phyloP scores from a whole-genome alignment of 2,329 filamentous ascomycete species.

The Byssothecium circinans region DNA sequence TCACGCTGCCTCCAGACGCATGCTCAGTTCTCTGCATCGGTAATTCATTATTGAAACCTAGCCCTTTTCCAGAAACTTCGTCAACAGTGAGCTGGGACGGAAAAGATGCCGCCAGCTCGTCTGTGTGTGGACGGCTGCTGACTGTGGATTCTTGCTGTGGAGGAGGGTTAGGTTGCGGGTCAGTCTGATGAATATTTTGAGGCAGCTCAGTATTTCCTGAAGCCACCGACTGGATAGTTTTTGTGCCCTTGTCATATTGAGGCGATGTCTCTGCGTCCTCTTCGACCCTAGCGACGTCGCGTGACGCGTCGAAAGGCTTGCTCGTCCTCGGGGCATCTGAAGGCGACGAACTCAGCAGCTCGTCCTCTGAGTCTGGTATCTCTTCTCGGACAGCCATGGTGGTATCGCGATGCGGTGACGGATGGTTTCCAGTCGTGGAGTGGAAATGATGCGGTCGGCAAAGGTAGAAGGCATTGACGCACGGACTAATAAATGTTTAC shows the following conservation, averaged over 20 bases:
- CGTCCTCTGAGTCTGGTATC: slow-evolving; percentile 39
- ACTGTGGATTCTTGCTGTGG: background rate
- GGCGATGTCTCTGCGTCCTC: background rate
- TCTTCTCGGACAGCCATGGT: slow-evolving; percentile 30
- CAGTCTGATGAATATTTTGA: slow-evolving; percentile 1
- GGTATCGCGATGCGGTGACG: slow-evolving; percentile 14
- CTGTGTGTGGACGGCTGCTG: background rate
- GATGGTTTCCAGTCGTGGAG: too few relatives aligned
- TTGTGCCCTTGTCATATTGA: background rate
- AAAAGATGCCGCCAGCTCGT: background rate
- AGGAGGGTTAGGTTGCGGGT: slow-evolving; percentile 1
- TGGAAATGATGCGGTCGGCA: background rate
- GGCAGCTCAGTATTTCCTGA: background rate
- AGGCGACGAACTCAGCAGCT: slow-evolving; percentile 35
- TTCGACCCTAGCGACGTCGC: background rate
- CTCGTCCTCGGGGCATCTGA: background rate
- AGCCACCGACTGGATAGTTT: background rate
- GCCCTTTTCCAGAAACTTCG: background rate
- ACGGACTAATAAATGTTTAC: too few relatives aligned
- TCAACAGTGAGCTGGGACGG: background rate
- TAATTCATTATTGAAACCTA: too few relatives aligned
- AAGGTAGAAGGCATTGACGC: background rate
- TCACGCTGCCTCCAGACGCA: too few relatives aligned
- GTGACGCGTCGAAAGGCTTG: background rate
- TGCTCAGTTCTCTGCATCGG: too few relatives aligned